Evolutionary conservation across 2,329 filamentous ascomycete genomes (phyloP), one percentile per base, ranked within the genome.

Genomic region (Colletotrichum sp.): DNA sequence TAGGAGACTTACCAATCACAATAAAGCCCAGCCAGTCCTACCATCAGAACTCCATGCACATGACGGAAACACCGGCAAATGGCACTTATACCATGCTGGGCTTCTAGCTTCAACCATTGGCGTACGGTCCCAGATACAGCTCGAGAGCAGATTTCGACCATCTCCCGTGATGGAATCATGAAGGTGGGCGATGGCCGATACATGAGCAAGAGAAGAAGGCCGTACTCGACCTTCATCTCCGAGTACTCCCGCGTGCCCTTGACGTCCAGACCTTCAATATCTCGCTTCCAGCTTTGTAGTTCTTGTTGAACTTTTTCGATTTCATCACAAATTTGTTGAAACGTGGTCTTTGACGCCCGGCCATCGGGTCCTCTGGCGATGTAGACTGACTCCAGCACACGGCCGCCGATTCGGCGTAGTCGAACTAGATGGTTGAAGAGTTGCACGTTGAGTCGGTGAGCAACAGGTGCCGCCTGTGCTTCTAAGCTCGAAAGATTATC

Each of bases 371-470:
- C 78, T 21, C 80, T 76, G 5, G 76, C 80, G 12, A 81, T 81
- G 15, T 80, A 81, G 4, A 81, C 67, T 4, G 79, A 81, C 26
- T 81, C 80, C 5, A 80, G 77, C 10, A 81, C 73, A n/a, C 77
- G 79, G 5, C 79, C 79, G 5, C 74, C 74, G 6, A 80, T 79
- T 43, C 77, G 72, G 0, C 80, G 75, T 3, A 81, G 68, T 10
- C 60, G 52, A 4, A 78, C 78, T 59, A 79, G 71, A 3, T 72
- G 71, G 5, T 69, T 60, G 39, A 79, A 80, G 5, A 76, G 68
- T 5, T 32, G 28, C 12, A 78, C 63, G 6, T 30, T 67, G 55
- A 79, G 75, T n/a, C 64, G 71, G 18, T 79, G 76, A 5, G 77
- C 77, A 6, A 75, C 34, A 0, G 78, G 66, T 7, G 78, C 75